Evolutionary conservation across 176 grass and related monocot species (phyloP), one percentile per base, ranked within the genome.

Genomic region (Rhynchospora pubera): DNA sequence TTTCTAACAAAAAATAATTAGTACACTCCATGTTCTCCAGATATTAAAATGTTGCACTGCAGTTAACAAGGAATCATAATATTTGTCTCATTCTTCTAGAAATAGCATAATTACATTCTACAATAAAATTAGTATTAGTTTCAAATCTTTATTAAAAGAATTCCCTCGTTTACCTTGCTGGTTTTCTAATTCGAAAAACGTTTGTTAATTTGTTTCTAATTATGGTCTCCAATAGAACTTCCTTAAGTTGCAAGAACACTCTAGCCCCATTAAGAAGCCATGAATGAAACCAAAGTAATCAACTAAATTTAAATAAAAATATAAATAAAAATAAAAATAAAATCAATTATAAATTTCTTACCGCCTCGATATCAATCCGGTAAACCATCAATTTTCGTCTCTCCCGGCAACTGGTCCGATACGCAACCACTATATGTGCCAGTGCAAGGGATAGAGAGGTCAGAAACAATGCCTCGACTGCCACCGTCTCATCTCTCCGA

Each of bases 291-390:
- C 23, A 45, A 62, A 53, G 61, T 21, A 82, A 50, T 67, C 0
- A 66, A 66, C 47, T 82, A 18, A 65, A 82, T 5, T 39, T 82
- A 65, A 12, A n/a, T 2, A 13, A 12, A 44, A 43, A n/a, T n/a
- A n/a, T n/a, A n/a, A n/a, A n/a, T n/a, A n/a, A n/a, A n/a, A n/a
- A n/a, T n/a, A n/a, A n/a, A n/a, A n/a, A n/a, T n/a, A n/a, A n/a
- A 61, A 45, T 62, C 5, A 62, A 62, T 19, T 60, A 62, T 62
- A 63, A 81, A 52, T 16, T 66, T 3, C 88, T 87, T 77, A 97
- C 95, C 2, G 95, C 95, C 44, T 97, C 95, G n/a, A 93, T 86
- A 84, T 97, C 95, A 85, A 97, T 97, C 84, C 83, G 88, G 81
- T 97, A 94, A 1, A 97, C 92, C 66, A 94, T 88, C 83, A 93